These are phyloP conservation scores for Kwoniella newhampshirensis DNA, from an alignment of 768 basidiomycete species.

Conservation along the genomic window DNA sequence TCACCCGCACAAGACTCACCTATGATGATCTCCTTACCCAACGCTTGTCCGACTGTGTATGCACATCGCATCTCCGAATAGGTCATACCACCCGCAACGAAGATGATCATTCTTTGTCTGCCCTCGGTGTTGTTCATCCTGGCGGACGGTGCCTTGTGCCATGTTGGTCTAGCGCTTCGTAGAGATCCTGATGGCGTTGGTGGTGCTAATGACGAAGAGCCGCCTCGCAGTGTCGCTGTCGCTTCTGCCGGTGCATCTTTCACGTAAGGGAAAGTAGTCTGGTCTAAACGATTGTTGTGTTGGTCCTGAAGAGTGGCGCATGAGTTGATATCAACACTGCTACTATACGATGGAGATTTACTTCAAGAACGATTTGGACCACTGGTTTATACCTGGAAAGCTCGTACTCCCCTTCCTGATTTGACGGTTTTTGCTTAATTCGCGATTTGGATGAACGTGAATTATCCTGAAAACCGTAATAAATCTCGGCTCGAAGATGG, in stretches of 20 bases:
- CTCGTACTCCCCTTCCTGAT: slow-evolving; percentile 89
- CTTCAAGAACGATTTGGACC: slow-evolving; percentile 73
- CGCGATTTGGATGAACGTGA: slow-evolving; percentile 73
- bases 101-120: slow-evolving; percentile 75
- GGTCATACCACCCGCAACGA: slow-evolving; percentile 92
- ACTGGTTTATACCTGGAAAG: slow-evolving; percentile 89
- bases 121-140: slow-evolving; percentile 56
- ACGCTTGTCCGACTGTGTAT: slow-evolving; percentile 69
- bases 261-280: slow-evolving; percentile 81
- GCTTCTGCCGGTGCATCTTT: slow-evolving; percentile 64
- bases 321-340: neutral
- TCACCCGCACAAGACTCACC: slow-evolving; percentile 59
- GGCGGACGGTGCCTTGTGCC: slow-evolving; percentile 70
- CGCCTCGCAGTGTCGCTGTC: slow-evolving; percentile 52
- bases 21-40: slow-evolving; percentile 87
- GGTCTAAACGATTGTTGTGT: slow-evolving; percentile 69
- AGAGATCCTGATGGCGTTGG: slow-evolving; percentile 68
- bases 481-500: neutral
- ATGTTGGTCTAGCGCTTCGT: slow-evolving; percentile 82
- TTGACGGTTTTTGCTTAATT: slow-evolving; percentile 67
- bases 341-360: neutral
- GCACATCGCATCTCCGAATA: slow-evolving; percentile 90
- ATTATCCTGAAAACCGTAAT: slow-evolving; percentile 56
- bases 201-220: slow-evolving; percentile 31
- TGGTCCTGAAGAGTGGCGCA: slow-evolving; percentile 65